Evolutionary conservation across 2,329 filamentous ascomycete genomes (phyloP).

Genomic region (Pseudogymnoascus verrucosus): DNA sequence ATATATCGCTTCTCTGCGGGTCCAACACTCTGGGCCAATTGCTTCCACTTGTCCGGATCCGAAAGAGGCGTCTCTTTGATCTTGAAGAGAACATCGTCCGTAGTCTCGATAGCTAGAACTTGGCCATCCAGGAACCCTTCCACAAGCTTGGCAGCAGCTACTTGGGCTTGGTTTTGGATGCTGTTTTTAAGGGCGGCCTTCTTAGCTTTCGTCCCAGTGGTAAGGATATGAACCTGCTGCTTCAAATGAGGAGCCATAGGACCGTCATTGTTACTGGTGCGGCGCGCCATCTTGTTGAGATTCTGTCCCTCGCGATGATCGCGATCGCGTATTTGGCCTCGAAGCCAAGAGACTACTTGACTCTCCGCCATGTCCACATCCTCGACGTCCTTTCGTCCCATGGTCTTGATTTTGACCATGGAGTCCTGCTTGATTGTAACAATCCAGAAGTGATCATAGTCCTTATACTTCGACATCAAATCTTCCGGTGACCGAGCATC

Average conservation of each 20-base stretch:
- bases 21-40: conserved; percentile 68
- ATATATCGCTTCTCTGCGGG: conserved; percentile 75
- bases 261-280: conserved; percentile 20
- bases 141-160: conserved; percentile 51
- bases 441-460: conserved; percentile 76
- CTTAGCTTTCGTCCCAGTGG: conserved; percentile 75
- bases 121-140: conserved; percentile 68
- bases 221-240: conserved; percentile 76
- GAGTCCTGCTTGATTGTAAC: conserved; percentile 76
- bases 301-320: conserved; percentile 52
- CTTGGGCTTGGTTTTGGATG: conserved; percentile 73
- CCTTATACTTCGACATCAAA: conserved; percentile 65
- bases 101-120: conserved; percentile 80
- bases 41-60: conserved; percentile 77
- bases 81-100: conserved; percentile 71
- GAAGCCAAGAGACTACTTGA: conserved; percentile 73
- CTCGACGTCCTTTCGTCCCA: conserved; percentile 63
- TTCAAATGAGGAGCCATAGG: conserved; percentile 35
- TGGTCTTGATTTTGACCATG: conserved; percentile 70
- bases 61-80: conserved; percentile 67
- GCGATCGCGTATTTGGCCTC: conserved; percentile 71
- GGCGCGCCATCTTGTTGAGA: conserved; percentile 30
- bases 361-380: conserved; percentile 68
- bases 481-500: conserved; percentile 75
- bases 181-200: conserved; percentile 75